Base-by-base conservation (phyloP, 2,329 filamentous ascomycete genomes). In the Alternaria sp. region DNA sequence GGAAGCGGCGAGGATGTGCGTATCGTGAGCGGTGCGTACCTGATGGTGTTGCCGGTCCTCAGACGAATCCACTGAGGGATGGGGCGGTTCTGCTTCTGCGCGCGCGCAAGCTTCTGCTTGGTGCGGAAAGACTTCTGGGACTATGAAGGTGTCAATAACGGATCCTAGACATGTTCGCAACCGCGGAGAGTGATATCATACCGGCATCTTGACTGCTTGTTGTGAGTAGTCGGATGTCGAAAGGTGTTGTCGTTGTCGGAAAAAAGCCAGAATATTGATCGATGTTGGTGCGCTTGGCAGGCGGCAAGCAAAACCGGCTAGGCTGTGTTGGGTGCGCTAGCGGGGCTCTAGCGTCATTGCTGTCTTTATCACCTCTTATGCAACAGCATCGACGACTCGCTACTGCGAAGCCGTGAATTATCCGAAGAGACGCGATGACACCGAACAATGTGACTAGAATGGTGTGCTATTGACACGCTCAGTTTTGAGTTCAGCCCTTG, bases 81-180 rank as follows among this genome's bases (percentile, higher is more conserved):
- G 78, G 95, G 95, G 83, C 95, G 91, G 91, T 99, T 99, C 89
- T 98, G 94, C 90, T 97, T 98, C 89, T 98, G 94, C 83, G 95
- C 95, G 89, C 94, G 97, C 82, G 95, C 95, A 87, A 99, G 93
- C 95, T 99, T 99, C 86, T 96, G 91, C 94, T 99, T 99, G 86
- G 94, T 97, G 84, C 94, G 92, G 93, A 99, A 99, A 83, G 94
- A 92, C 91, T 99, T 99, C 88, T 99, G 93, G 91, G 91, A 94
- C 94, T 98, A 83, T 81, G 30, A 34, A 41, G 42, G 14, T 51
- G 58, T 72, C 56, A 72, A 61, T 56, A 60, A 1, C 18, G 28
- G n/a, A 22, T 54, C 20, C 18, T 60, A 30, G 16, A 49, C 7
- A 34, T 18, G 22, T 11, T 51, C 18, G 32, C 14, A 51, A 14